Evolutionary conservation across 345 rosid species (phyloP).

Genomic region (Dipteronia sinensis): DNA sequence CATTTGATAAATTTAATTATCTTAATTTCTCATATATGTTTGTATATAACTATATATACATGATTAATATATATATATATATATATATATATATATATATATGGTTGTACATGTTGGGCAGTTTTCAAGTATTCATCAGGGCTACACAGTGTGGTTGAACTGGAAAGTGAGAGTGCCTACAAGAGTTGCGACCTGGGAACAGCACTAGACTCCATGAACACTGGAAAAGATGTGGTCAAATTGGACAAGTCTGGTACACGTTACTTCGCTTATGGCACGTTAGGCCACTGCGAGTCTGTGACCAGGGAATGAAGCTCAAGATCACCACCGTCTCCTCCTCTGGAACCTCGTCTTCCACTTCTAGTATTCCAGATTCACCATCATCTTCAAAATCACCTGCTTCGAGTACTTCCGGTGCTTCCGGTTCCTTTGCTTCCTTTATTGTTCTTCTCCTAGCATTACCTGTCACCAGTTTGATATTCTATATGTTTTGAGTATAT

Average conservation of each 20-base stretch:
- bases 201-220: constrained; percentile 55
- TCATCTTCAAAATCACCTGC: constrained; percentile 28
- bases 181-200: constrained; percentile 79
- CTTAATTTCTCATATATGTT: too few species aligned
- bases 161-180: constrained; percentile 67
- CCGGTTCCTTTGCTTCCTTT: constrained; percentile 14
- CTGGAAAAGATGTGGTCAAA: constrained; percentile 78
- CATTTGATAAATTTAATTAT: too few species aligned
- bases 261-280: constrained; percentile 84
- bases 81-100: too few species aligned
- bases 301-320: constrained; percentile 86
- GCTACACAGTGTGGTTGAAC: constrained; percentile 87
- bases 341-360: constrained; percentile 49
- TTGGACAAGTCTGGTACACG: constrained; percentile 66
- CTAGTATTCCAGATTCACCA: constrained; percentile 27
- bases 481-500: constrained; percentile 14
- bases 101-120: constrained; percentile 25
- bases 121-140: constrained; percentile 78
- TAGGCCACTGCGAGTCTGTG: constrained; percentile 87
- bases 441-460: constrained; percentile 12
- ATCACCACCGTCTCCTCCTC: constrained; percentile 53
- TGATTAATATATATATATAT: too few species aligned
- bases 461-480: constrained; percentile 10
- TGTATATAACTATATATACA: not conserved
- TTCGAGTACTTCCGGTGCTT: constrained; percentile 28